Conservation (phyloP, 352 stramenopile species). For the Elongisporangium undulatum region DNA sequence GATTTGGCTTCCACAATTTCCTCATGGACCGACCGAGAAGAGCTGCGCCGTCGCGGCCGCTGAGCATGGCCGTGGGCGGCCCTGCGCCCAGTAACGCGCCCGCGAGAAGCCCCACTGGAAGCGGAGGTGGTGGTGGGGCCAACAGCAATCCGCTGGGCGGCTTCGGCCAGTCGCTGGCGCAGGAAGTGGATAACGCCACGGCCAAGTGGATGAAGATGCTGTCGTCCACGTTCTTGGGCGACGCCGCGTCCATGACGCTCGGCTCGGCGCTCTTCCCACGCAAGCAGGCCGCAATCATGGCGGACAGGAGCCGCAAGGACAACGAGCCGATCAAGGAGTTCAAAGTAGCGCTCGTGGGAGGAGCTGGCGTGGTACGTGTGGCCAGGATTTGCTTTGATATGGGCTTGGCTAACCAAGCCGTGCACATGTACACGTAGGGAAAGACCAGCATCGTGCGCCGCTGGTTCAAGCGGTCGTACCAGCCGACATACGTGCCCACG, state of each 20-base stretch:
- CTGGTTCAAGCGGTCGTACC: constrained; percentile 73
- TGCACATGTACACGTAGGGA: constrained; percentile 26
- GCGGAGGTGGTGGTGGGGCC: too few species aligned
- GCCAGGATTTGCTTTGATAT: background rate
- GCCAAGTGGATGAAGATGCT: constrained; percentile 83
- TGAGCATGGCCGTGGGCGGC: background rate
- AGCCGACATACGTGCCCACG: constrained; percentile 62
- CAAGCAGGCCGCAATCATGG: constrained; percentile 14
- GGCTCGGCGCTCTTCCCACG: constrained; percentile 39
- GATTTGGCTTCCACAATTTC: background rate
- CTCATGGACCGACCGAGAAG: background rate
- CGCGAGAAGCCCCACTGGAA: background rate
- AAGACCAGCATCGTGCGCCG: constrained; percentile 80
- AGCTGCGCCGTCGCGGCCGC: background rate
- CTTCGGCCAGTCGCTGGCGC: constrained; percentile 14
- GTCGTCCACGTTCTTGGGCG: constrained; percentile 72
- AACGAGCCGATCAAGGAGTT: constrained; percentile 52
- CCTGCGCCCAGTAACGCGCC: background rate
- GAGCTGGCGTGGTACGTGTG: constrained; percentile 52
- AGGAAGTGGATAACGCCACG: constrained; percentile 35
- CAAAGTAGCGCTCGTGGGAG: constrained; percentile 82
- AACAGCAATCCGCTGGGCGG: constrained; percentile 5
- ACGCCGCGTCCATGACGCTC: constrained; percentile 7
- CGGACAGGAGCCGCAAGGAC: constrained; percentile 19
- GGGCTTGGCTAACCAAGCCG: background rate